Evolutionary conservation across 305 asterid genomes (phyloP).

Genomic region (Fraxinus xanthoxyloides): DNA sequence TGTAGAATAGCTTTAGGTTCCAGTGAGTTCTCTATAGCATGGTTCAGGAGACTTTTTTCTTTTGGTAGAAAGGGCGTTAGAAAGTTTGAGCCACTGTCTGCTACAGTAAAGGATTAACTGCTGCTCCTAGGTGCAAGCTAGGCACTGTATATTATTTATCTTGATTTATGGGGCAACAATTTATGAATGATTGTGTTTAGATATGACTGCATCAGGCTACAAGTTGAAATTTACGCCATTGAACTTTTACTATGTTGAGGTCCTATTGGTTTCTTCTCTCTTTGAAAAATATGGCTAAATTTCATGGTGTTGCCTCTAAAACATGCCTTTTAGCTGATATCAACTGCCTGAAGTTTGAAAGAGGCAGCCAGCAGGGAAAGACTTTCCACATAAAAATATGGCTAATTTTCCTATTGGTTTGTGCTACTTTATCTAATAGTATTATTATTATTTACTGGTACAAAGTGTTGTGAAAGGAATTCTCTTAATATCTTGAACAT

Average conservation of each 20-base stretch:
- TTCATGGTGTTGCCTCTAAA: neutral
- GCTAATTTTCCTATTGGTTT: neutral
- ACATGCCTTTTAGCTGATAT: neutral
- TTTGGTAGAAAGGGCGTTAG: neutral
- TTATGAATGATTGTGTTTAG: neutral
- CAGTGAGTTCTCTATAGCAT: neutral
- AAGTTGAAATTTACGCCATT: neutral
- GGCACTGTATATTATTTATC: neutral
- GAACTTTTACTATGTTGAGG: neutral
- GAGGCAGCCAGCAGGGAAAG: neutral
- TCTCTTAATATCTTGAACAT: neutral
- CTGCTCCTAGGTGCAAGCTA: neutral
- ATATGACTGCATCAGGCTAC: neutral
- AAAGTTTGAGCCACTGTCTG: neutral
- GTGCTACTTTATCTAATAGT: neutral
- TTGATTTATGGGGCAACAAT: neutral
- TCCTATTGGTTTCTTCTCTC: neutral
- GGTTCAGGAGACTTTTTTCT: neutral
- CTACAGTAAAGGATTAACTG: neutral
- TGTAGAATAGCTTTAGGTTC: neutral
- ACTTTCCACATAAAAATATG: neutral
- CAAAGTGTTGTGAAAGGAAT: neutral
- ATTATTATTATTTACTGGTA: neutral
- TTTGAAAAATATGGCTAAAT: neutral
- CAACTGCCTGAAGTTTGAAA: neutral